These are phyloP conservation scores for Diplodia seriata DNA, from an alignment of 2,329 filamentous ascomycete species.

Conservation along the genomic window DNA sequence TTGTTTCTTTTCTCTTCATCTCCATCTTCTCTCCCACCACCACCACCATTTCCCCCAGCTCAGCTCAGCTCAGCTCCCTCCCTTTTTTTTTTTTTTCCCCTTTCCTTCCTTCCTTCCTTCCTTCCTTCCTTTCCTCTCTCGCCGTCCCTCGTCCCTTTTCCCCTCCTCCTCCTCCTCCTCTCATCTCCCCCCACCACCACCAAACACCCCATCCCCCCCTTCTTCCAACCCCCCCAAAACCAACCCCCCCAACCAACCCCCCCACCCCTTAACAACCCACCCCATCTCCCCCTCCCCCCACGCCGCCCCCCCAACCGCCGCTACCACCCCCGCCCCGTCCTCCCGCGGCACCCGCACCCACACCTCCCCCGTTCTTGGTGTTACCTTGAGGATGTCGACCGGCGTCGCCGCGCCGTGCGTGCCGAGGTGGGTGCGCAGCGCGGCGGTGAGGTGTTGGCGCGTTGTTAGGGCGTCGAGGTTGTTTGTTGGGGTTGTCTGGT, in stretches of 20 bases:
- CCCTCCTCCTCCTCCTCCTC: too few species aligned
- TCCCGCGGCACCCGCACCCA: conserved; percentile 26
- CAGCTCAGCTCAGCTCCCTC: too few species aligned
- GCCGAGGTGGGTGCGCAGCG: conserved; percentile 72
- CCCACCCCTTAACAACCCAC: conserved; percentile 30
- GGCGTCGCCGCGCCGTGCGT: conserved; percentile 69
- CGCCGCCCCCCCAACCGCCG: conserved; percentile 10
- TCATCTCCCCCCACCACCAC: neutral
- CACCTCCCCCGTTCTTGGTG: conserved; percentile 55
- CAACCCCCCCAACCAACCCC: conserved; percentile 23
- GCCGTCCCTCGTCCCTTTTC: too few species aligned
- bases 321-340: conserved; percentile 11
- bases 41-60: too few species aligned
- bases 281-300: neutral
- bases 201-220: neutral
- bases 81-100: too few species aligned
- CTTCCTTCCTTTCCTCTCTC: neutral
- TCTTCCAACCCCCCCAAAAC: neutral
- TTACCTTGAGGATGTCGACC: conserved; percentile 70
- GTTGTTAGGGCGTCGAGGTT: conserved; percentile 66
- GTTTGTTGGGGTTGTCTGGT: neutral
- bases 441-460: conserved; percentile 66
- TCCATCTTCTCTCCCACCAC: too few species aligned
- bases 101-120: too few species aligned
- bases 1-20: too few species aligned